Percentiles rank a stretch among this genome's conserved stretches.
Evolutionary conservation across 2,329 filamentous ascomycete genomes (phyloP).

Genomic region (Cephalotrichum gorgonifer): DNA sequence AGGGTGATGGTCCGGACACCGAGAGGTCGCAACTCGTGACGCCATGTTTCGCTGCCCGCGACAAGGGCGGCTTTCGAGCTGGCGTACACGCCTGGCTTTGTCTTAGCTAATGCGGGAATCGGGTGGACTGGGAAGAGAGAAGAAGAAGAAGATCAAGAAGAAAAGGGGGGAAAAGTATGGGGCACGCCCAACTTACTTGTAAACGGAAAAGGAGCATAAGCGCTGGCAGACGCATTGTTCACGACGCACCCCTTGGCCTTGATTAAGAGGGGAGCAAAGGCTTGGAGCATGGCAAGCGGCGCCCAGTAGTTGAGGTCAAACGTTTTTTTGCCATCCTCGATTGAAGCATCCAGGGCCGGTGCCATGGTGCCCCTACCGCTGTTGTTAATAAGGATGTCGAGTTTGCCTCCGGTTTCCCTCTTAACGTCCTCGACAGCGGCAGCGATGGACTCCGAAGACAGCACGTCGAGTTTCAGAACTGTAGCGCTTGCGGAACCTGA

Average conservation of each 20-base stretch:
- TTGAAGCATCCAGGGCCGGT: constrained; percentile 18
- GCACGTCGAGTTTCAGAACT: constrained; percentile 21
- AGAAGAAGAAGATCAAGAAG: neutral
- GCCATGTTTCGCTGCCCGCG: constrained; percentile 14
- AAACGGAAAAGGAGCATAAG: neutral
- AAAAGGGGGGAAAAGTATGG: neutral
- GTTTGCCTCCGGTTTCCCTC: constrained; percentile 8
- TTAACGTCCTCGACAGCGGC: constrained; percentile 10
- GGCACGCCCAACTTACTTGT: neutral
- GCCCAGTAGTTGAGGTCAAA: constrained; percentile 34
- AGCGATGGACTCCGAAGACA: constrained; percentile 14
- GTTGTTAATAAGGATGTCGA: constrained; percentile 15
- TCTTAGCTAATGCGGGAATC: neutral
- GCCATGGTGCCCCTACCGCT: constrained; percentile 11
- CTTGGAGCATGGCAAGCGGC: constrained; percentile 22
- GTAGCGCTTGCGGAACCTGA: constrained; percentile 13
- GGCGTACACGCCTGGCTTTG: constrained; percentile 12
- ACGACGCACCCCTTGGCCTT: constrained; percentile 15
- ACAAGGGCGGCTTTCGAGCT: constrained; percentile 16
- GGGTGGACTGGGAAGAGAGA: too few species aligned
- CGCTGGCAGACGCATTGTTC: constrained; percentile 7
- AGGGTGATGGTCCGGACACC: constrained; percentile 16
- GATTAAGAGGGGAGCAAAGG: constrained; percentile 20
- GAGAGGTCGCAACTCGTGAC: constrained; percentile 16
- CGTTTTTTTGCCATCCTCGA: constrained; percentile 20